Evolutionary conservation across 2,329 filamentous ascomycete genomes (phyloP).

Genomic region (Aspergillus sergii): DNA sequence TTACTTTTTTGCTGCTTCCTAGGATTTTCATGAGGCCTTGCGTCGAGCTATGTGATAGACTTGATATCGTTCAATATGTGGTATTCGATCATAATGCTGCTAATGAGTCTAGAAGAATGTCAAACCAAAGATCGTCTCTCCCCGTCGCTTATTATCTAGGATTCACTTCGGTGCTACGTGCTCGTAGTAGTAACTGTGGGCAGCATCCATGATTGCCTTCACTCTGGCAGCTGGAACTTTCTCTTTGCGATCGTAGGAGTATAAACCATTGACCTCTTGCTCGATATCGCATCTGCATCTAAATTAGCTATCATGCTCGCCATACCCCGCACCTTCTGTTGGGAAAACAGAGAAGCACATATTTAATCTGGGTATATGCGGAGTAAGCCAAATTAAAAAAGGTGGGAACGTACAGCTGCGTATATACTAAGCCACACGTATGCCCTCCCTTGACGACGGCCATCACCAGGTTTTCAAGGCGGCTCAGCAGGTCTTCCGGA

Average conservation of each 20-base stretch:
- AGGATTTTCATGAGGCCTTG: too few species aligned
- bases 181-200: constrained; percentile 50
- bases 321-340: not conserved
- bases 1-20: too few species aligned
- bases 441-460: constrained; percentile 60
- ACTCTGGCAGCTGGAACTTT: constrained; percentile 63
- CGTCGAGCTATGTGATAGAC: too few species aligned
- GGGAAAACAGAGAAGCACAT: not conserved
- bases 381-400: not conserved
- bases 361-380: rapidly evolving
- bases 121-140: too few species aligned
- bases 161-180: constrained; percentile 17
- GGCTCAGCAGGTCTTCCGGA: constrained; percentile 59
- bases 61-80: too few species aligned
- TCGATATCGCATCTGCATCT: constrained; percentile 57
- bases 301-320: not conserved
- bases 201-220: constrained; percentile 60
- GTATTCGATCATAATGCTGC: too few species aligned
- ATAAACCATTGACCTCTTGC: constrained; percentile 69
- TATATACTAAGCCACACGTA: constrained; percentile 67
- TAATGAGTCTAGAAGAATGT: too few species aligned
- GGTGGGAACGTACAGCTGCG: constrained; percentile 57
- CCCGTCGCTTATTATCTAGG: not conserved
- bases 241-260: constrained; percentile 62
- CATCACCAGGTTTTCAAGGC: constrained; percentile 62